A percentile compares a stretch with the other conserved stretches of the same genome.
These are phyloP conservation scores for Leccinum pachyderme DNA, from an alignment of 1,284 basidiomycete genomes.

Conservation along the genomic window DNA sequence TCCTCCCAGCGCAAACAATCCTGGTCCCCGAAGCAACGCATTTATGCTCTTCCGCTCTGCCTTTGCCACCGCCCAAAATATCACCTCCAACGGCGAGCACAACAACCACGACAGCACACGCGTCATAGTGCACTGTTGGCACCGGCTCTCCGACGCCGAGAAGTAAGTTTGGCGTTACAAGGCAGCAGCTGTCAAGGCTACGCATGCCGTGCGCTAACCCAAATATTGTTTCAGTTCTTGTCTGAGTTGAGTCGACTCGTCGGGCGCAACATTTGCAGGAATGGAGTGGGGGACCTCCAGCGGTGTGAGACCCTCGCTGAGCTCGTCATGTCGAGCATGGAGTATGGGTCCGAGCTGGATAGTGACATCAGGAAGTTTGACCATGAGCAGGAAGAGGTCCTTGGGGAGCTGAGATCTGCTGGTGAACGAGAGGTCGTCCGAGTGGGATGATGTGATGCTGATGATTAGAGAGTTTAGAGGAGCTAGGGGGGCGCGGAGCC, in stretches of 20 bases:
- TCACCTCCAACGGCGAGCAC: conserved; percentile 43
- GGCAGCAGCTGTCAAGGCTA: conserved; percentile 57
- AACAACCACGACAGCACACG: conserved; percentile 60
- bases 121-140: conserved; percentile 55
- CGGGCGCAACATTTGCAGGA: conserved; percentile 53
- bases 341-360: conserved; percentile 50
- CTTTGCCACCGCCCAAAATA: conserved; percentile 50
- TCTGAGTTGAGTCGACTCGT: conserved; percentile 40
- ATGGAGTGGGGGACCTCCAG: conserved; percentile 43
- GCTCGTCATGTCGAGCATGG: conserved; percentile 52
- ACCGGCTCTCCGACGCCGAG: conserved; percentile 43
- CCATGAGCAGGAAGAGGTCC: neutral
- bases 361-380: conserved; percentile 42
- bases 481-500: conserved; percentile 45
- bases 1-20: conserved; percentile 29
- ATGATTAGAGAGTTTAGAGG: conserved; percentile 70
- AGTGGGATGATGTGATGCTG: conserved; percentile 64
- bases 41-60: conserved; percentile 85
- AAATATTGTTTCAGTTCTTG: conserved; percentile 55
- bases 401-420: neutral
- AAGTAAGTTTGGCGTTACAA: conserved; percentile 50
- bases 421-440: conserved; percentile 43
- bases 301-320: conserved; percentile 55
- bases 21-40: conserved; percentile 65
- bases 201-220: conserved; percentile 54